Conservation (phyloP, 306 rosid species). For the Quercus gilva region DNA sequence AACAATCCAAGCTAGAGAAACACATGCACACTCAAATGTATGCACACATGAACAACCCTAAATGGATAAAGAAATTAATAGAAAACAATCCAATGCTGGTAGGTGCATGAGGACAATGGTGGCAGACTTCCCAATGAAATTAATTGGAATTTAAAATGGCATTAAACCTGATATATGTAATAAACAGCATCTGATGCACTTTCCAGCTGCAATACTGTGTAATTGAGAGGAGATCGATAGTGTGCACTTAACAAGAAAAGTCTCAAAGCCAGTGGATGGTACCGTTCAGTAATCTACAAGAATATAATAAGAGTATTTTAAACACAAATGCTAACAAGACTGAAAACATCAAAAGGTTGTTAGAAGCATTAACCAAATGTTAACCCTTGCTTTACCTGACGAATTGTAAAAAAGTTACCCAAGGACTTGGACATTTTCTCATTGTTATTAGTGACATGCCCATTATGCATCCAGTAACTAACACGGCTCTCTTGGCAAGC, state of each 20-base stretch:
- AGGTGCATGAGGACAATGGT: neutral
- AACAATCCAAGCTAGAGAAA: neutral
- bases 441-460: constrained; percentile 88
- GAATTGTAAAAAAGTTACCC: constrained; percentile 95
- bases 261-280: constrained; percentile 89
- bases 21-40: neutral
- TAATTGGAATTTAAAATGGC: neutral
- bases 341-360: constrained; percentile 16
- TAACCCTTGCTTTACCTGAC: constrained; percentile 53
- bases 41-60: neutral
- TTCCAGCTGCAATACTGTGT: constrained; percentile 71
- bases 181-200: constrained; percentile 77
- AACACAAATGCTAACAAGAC: constrained; percentile 16
- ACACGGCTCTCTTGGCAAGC: constrained; percentile 65
- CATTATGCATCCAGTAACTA: constrained; percentile 93
- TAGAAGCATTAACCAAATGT: neutral
- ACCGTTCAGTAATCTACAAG: constrained; percentile 69
- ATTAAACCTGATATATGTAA: constrained; percentile 76
- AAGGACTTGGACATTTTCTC: constrained; percentile 95
- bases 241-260: constrained; percentile 82
- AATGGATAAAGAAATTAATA: constrained; percentile 1
- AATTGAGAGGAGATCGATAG: constrained; percentile 81
- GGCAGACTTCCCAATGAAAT: constrained; percentile 2
- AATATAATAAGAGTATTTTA: constrained; percentile 14
- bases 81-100: neutral